These are phyloP conservation scores for Aspergillus ruber DNA, from an alignment of 2,329 filamentous ascomycete species.

Conservation along the genomic window DNA sequence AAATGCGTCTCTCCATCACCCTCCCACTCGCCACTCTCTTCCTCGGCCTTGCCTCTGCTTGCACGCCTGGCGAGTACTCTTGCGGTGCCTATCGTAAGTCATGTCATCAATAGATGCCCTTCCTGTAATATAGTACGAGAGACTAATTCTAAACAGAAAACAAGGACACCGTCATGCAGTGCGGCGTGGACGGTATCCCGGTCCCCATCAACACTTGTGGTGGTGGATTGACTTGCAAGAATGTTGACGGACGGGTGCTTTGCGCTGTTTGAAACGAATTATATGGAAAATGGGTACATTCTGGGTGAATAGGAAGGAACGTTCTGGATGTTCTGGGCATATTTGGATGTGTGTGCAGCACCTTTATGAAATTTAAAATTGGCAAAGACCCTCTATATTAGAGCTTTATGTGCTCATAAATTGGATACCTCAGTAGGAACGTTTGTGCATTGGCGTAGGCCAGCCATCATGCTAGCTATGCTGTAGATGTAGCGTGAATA, in stretches of 20 bases:
- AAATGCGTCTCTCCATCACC: slow-evolving; percentile 33
- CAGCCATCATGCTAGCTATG: too few relatives aligned
- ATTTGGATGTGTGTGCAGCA: too few relatives aligned
- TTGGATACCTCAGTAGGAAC: too few relatives aligned
- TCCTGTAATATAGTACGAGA: background rate
- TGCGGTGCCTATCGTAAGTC: background rate
- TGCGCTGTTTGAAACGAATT: background rate
- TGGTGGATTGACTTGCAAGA: background rate
- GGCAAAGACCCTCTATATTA: too few relatives aligned
- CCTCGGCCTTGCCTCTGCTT: background rate
- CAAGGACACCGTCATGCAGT: background rate
- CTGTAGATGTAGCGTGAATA: too few relatives aligned
- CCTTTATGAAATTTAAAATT: too few relatives aligned
- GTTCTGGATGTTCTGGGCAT: too few relatives aligned
- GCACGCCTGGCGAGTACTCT: background rate
- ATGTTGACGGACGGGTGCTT: background rate
- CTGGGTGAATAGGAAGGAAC: background rate
- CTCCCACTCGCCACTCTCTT: background rate
- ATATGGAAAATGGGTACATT: background rate
- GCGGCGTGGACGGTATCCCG: background rate
- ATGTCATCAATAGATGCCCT: background rate
- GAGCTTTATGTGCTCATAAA: too few relatives aligned
- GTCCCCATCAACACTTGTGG: background rate
- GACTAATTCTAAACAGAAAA: background rate
- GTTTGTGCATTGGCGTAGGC: too few relatives aligned